Evolutionary conservation across 2,329 filamentous ascomycete species (phyloP).

Genomic region (Fusarium nodosum): DNA sequence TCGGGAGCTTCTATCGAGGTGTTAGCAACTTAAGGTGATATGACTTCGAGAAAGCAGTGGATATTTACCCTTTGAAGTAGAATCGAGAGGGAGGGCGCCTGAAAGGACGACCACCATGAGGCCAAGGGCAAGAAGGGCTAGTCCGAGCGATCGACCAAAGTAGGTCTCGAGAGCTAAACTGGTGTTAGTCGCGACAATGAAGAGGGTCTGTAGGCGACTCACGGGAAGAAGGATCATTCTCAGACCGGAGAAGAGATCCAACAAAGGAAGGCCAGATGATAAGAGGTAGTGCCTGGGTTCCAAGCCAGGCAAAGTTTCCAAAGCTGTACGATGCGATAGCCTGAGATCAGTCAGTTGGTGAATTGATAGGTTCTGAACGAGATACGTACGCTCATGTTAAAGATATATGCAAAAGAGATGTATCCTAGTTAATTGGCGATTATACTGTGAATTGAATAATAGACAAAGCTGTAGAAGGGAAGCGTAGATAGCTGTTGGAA

Average conservation of each 20-base stretch:
- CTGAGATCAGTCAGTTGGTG: constrained; percentile 51
- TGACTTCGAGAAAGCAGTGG: neutral
- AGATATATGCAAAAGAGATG: neutral
- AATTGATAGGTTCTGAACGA: neutral
- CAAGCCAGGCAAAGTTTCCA: constrained; percentile 66
- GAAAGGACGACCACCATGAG: constrained; percentile 76
- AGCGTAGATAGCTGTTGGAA: neutral
- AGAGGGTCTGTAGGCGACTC: constrained; percentile 4
- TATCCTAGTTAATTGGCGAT: neutral
- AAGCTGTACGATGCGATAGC: constrained; percentile 65
- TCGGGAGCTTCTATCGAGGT: constrained; percentile 39
- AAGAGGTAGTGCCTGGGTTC: constrained; percentile 62
- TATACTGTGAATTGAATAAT: neutral
- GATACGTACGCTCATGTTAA: constrained; percentile 42
- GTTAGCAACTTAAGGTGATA: constrained; percentile 3
- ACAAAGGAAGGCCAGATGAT: constrained; percentile 64
- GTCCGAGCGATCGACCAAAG: constrained; percentile 78
- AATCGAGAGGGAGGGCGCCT: constrained; percentile 75
- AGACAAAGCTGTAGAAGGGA: neutral
- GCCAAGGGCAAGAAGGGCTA: constrained; percentile 75
- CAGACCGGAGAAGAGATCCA: constrained; percentile 58
- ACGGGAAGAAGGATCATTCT: constrained; percentile 53
- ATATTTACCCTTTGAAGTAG: constrained; percentile 58
- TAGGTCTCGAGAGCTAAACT: constrained; percentile 75
- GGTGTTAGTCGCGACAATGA: constrained; percentile 2